Conservation (phyloP, 1,284 basidiomycete species). For the Wallemia ichthyophaga region DNA sequence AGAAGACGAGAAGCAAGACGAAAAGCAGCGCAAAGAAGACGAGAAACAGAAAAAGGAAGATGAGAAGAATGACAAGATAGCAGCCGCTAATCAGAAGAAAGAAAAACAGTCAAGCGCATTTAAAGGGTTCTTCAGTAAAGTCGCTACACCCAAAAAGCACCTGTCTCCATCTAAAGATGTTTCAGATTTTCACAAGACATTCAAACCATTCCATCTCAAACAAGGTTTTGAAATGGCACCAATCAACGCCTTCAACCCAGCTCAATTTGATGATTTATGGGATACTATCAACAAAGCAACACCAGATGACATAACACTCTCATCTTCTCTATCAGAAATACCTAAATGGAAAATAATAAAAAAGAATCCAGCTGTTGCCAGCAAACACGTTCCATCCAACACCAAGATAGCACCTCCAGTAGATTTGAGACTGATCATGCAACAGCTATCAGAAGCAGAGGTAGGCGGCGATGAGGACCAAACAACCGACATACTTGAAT, state of each 20-base stretch:
- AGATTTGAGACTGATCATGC: slow-evolving; percentile 28
- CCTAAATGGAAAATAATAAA: not conserved
- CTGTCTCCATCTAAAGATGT: slow-evolving; percentile 14
- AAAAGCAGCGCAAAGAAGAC: slow-evolving; percentile 35
- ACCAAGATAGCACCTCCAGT: slow-evolving; percentile 6
- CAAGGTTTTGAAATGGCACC: slow-evolving; percentile 38
- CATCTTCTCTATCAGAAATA: slow-evolving; percentile 4
- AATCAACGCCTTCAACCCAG: slow-evolving; percentile 27
- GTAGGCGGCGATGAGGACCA: slow-evolving; percentile 31
- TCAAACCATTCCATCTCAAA: slow-evolving; percentile 44
- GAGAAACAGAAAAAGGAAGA: slow-evolving; percentile 13
- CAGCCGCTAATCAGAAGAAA: slow-evolving; percentile 17
- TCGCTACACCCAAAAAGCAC: slow-evolving; percentile 14
- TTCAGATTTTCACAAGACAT: slow-evolving; percentile 37
- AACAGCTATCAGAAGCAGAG: slow-evolving; percentile 36
- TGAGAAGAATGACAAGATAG: not conserved
- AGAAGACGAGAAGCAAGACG: slow-evolving; percentile 11
- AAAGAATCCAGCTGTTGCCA: not conserved
- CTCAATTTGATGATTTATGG: not conserved
- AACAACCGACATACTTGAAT: slow-evolving; percentile 25
- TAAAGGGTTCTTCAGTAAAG: slow-evolving; percentile 39
- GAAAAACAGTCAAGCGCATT: slow-evolving; percentile 39
- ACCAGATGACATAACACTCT: not conserved
- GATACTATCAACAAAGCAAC: not conserved
- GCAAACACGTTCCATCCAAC: slow-evolving; percentile 1